phyloP scores from a whole-genome alignment of 1,139 yeast genomes.

The Yamadazyma dendronema region DNA sequence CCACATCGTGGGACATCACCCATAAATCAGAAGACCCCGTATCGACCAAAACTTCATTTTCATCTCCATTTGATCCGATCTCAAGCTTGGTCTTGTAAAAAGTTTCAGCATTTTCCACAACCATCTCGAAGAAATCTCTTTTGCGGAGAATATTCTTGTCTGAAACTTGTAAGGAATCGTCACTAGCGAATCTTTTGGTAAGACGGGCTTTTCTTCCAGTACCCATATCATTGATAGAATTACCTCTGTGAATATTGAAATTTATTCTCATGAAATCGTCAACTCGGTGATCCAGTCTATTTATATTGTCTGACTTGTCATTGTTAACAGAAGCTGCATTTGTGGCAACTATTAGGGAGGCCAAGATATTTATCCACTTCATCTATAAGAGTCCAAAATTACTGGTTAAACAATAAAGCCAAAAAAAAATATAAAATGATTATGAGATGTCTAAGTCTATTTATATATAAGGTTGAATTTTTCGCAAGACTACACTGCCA shows the following conservation, averaged over 20 bases:
- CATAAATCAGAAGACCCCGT: constrained; percentile 50
- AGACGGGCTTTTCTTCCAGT: constrained; percentile 15
- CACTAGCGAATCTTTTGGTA: constrained; percentile 27
- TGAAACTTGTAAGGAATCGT: constrained; percentile 1
- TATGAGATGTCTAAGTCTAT: not conserved
- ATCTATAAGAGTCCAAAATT: not conserved
- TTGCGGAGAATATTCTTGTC: constrained; percentile 1
- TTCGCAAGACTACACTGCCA: not conserved
- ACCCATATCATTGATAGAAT: constrained; percentile 17
- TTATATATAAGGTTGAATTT: too few relatives aligned
- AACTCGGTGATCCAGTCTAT: not conserved
- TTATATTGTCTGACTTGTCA: not conserved
- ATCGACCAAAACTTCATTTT: constrained; percentile 37
- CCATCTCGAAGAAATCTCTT: constrained; percentile 26
- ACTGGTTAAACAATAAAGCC: too few relatives aligned
- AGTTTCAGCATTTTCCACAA: constrained; percentile 40
- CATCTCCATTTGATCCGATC: constrained; percentile 33
- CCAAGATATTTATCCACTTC: not conserved
- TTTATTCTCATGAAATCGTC: constrained; percentile 20
- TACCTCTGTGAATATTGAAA: constrained; percentile 29
- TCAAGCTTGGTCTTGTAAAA: constrained; percentile 47
- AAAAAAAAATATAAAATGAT: too few relatives aligned
- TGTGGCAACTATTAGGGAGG: not conserved
- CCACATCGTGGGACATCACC: constrained; percentile 37
- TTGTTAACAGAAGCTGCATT: not conserved